Conservation (phyloP, 2,329 filamentous ascomycete species). For the Aspergillus pseudoviridinutans region DNA sequence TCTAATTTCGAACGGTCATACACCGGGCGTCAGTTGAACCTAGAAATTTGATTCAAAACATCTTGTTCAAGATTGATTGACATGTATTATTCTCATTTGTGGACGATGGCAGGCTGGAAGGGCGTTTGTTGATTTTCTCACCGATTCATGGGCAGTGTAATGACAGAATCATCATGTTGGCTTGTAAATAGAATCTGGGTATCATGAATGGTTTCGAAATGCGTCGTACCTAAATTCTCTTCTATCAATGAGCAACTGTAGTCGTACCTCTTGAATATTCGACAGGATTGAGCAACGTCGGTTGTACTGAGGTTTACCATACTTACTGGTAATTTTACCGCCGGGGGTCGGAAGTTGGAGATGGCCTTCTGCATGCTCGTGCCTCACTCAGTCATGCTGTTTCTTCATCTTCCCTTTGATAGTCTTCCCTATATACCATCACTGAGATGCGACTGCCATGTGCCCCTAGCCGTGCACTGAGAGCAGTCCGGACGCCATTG, state of each 20-base stretch:
- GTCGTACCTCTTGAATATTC: neutral
- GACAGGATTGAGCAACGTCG: neutral
- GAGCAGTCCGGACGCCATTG: slow-evolving; percentile 16
- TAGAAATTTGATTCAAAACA: neutral
- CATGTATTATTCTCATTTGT: slow-evolving; percentile 24
- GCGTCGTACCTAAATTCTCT: neutral
- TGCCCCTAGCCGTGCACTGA: slow-evolving; percentile 19
- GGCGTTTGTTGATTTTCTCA: slow-evolving; percentile 20
- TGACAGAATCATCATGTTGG: slow-evolving; percentile 10
- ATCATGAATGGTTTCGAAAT: slow-evolving; percentile 8
- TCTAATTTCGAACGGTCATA: neutral
- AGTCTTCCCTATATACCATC: slow-evolving; percentile 1
- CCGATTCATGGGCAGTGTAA: slow-evolving; percentile 9
- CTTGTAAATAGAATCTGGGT: slow-evolving; percentile 26
- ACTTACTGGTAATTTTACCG: slow-evolving; percentile 1
- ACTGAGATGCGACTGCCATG: slow-evolving; percentile 27
- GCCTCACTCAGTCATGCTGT: neutral
- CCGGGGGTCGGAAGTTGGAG: neutral
- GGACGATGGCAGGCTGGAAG: slow-evolving; percentile 22
- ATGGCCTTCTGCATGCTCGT: neutral
- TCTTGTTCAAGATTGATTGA: slow-evolving; percentile 5
- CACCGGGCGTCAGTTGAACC: neutral
- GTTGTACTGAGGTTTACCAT: neutral
- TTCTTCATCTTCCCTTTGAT: neutral
- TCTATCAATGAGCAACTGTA: neutral